Evolutionary conservation across 305 asterid species (phyloP), one percentile per base, ranked within the genome.

Genomic region (Fraxinus dipetala): DNA sequence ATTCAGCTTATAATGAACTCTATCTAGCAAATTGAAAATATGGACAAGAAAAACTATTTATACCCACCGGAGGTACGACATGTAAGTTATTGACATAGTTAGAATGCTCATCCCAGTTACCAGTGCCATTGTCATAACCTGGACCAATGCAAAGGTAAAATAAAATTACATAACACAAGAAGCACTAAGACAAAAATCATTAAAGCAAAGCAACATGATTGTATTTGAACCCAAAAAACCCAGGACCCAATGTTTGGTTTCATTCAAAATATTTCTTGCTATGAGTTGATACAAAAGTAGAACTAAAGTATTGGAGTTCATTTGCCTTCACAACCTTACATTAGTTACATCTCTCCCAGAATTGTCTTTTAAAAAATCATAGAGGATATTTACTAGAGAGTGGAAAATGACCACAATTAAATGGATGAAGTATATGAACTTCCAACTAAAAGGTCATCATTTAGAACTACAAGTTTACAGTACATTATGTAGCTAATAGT

Each of bases 21-120:
- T 30, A 75, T 76, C 13, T 28, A 54, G 48, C 3, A 82, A 76
- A 80, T 80, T 75, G 80, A 80, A 84, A 72, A 78, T 28, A 72
- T 32, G 75, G 56, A 26, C 31, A 74, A 80, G 77, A 80, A 72
- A 14, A 73, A 67, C 77, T 30, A 76, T 76, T 61, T 48, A 76
- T 78, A 86, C 98, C 88, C 87, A 94, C 99, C 61, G 95, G 96
- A 34, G 98, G 96, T 65, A 87, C 87, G 81, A 90, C 91, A 82
- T 96, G 98, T 92, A 96, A 90, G 90, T 89, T 94, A 91, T 88
- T 94, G 78, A 93, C 91, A 86, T 91, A 93, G 86, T 85, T 94
- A 72, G 97, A 89, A 85, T 91, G 95, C 70, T 95, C 98, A 84
- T 89, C 93, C 97, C 95, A 91, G 84, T 86, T 86, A 75, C 91